Evolutionary conservation across 2,329 filamentous ascomycete genomes (phyloP).

Genomic region (Aspergillus neotritici): DNA sequence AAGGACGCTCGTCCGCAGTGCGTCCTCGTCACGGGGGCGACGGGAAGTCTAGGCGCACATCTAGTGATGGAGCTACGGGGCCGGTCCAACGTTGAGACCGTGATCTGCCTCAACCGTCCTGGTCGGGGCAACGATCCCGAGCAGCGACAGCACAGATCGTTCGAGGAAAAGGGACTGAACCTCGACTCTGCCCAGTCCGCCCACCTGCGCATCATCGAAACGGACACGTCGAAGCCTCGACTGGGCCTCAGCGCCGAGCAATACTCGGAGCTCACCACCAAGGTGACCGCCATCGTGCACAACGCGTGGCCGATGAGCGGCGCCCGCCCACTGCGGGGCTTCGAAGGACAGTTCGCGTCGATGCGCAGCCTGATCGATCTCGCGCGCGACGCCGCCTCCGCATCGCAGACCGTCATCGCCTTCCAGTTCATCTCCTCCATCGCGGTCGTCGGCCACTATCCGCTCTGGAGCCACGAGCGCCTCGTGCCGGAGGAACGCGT

Average conservation of each 20-base stretch:
- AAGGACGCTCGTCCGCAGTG: slow-evolving; percentile 6
- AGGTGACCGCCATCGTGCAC: slow-evolving; percentile 43
- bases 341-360: slow-evolving; percentile 32
- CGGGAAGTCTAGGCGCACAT: slow-evolving; percentile 38
- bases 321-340: slow-evolving; percentile 12
- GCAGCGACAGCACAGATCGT: slow-evolving; percentile 34
- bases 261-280: slow-evolving; percentile 35
- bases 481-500: slow-evolving; percentile 44
- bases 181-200: slow-evolving; percentile 10
- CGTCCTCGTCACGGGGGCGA: slow-evolving; percentile 41
- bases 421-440: slow-evolving; percentile 43
- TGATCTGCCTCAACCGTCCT: slow-evolving; percentile 47
- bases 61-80: slow-evolving; percentile 33
- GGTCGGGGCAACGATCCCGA: slow-evolving; percentile 18
- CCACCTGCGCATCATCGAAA: slow-evolving; percentile 45
- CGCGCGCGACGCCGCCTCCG: slow-evolving; percentile 30
- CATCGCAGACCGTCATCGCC: slow-evolving; percentile 13
- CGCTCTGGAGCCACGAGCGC: slow-evolving; percentile 16
- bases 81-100: slow-evolving; percentile 22
- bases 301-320: slow-evolving; percentile 27
- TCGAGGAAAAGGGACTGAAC: slow-evolving; percentile 21
- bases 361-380: slow-evolving; percentile 49
- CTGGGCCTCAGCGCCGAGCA: slow-evolving; percentile 43
- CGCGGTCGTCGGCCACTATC: slow-evolving; percentile 33
- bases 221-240: slow-evolving; percentile 44